Base-by-base conservation (phyloP, 2,329 filamentous ascomycete species). In the Ophiostoma australiae region DNA sequence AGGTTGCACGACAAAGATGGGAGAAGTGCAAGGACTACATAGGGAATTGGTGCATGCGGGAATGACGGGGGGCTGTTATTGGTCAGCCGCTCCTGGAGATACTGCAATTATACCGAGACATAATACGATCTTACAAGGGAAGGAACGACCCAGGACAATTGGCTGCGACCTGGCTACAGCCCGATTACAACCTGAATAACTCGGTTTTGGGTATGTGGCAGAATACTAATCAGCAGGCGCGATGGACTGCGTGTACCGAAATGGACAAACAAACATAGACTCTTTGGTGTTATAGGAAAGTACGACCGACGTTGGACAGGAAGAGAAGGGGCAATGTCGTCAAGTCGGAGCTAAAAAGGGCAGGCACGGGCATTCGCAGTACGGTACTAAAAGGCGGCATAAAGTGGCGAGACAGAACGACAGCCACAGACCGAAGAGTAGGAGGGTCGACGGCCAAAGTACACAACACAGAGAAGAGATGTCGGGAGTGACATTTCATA, bases 41-140 rank as follows among this genome's bases (percentile, higher is more conserved):
- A 63, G 15, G 27, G 23, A 17, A 63, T 17, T 33, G 58, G 58
- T 63, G 27, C 58, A 63, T 63, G 33, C 58, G 58, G 58, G 58
- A 63, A 27, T 63, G 58, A 63, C 27, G 58, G 58, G 23, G 58
- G 27, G 15, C 10, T 63, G 1, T 63, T 20, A 63, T 63, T 63
- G 58, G 58, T 63, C 58, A 63, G 58, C 58, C 58, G 58, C 27
- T 33, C 11, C 58, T 33, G 27, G 27, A 63, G 58, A 63, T 63
- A 33, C 58, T 63, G 58, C 58, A 63, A 63, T 35, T 63, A 63
- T 63, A 63, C 58, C 27, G 58, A 58, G 52, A 58, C 52, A 58
- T 27, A 58, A 58, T 48, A 48, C 44, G 44, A 58, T 58, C n/a
- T 27, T 63, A 33, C 27, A 33, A 55, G 69, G 44, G n/a, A 66